A percentile compares a stretch with the other conserved stretches of the same genome.
phyloP scores from a whole-genome alignment of 225 moss, liverwort and hornwort genomes.

The Lunularia cruciata region DNA sequence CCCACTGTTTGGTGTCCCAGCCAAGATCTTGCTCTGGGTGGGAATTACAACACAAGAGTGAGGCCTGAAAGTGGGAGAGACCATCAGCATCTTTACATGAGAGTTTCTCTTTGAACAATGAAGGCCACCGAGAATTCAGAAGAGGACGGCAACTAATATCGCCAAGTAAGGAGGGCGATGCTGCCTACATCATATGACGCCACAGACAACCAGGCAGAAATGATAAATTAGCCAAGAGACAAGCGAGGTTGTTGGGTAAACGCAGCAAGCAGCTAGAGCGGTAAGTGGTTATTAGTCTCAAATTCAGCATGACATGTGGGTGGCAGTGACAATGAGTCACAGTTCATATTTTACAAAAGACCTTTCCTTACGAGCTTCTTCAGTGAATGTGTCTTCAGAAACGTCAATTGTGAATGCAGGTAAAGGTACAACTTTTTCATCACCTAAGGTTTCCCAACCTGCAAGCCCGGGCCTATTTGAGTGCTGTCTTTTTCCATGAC shows the following conservation, averaged over 20 bases:
- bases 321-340: conserved; percentile 11
- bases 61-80: neutral
- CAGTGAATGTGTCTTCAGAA: conserved; percentile 10
- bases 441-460: neutral
- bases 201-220: neutral
- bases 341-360: conserved; percentile 17
- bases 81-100: conserved; percentile 2
- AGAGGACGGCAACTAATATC: conserved; percentile 11
- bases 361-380: neutral
- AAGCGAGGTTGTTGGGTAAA: neutral
- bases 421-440: neutral
- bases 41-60: neutral
- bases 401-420: conserved; percentile 4
- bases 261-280: neutral
- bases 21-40: neutral
- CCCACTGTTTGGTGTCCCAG: conserved; percentile 5
- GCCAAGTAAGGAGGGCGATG: conserved; percentile 6
- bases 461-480: neutral
- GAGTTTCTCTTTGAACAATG: conserved; percentile 2
- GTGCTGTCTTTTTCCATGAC: neutral
- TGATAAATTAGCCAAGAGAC: neutral
- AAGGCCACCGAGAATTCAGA: conserved; percentile 9
- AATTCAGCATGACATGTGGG: neutral
- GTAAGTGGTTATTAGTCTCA: neutral
- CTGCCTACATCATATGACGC: neutral